Evolutionary conservation across 2,329 filamentous ascomycete species (phyloP), one percentile per base, ranked within the genome.

Genomic region (Pseudofabraea citricarpa): DNA sequence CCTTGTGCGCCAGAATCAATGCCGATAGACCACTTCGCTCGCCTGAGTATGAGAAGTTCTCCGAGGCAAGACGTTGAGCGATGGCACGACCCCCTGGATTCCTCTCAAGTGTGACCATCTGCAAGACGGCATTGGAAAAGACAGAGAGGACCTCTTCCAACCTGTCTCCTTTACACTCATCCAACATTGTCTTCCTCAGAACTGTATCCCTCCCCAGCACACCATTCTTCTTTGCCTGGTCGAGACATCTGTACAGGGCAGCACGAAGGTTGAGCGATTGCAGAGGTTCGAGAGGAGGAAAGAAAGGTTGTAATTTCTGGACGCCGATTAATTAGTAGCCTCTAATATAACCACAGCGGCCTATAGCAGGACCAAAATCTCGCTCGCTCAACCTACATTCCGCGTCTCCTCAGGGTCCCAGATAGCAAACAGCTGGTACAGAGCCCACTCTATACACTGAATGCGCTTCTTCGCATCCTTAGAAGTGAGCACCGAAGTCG

Each of bases 121-220:
- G 86, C 49, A 97, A 64, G 1, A 95, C 90, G 0, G 81, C 78
- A 12, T 86, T 87, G 1, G 91, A 96, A 56, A 98, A 94, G 1
- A 81, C 73, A 3, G 88, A 81, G 21, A 97, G 73, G 1, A 95
- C 69, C 59, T 98, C 93, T 60, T 90, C 90, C 43, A 97, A 79
- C 50, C 88, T 83, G 43, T 95, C 90, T 5, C 91, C 91, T 53
- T 86, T 90, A 67, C 93, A 98, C 56, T 98, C 91, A 60, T 98
- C 93, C 40, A 98, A 72, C 87, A 96, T 95, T 0, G 89, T 95
- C 69, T 95, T 96, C 40, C 93, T 81, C 23, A 97, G 68, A 1
- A 94, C 77, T 0, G 79, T 77, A 58, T 95, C 90, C 39, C 87
- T 76, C 3, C 89, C 87, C 7, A 97, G 71, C 1, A 84, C 71